These are phyloP conservation scores for Antitrichia curtipendula DNA, from an alignment of 225 moss, liverwort and hornwort species.

Conservation along the genomic window DNA sequence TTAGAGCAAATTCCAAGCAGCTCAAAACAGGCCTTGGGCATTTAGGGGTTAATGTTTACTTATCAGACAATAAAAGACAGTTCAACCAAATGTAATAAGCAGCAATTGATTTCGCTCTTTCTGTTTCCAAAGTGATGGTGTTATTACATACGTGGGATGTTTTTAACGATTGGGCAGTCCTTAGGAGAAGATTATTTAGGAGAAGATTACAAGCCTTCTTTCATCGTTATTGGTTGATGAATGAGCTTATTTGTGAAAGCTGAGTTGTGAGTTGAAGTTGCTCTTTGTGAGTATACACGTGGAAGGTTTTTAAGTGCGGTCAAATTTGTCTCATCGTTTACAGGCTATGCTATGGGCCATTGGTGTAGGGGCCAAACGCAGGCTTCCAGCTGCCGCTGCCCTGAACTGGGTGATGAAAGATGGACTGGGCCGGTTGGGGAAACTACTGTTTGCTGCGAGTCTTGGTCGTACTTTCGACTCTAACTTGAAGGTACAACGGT, in stretches of 20 bases:
- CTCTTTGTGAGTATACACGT: neutral
- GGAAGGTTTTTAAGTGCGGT: neutral
- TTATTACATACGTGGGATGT: neutral
- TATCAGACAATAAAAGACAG: neutral
- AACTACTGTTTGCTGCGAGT: slow-evolving; percentile 57
- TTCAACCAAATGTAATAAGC: neutral
- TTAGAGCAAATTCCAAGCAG: no score
- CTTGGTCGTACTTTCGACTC: slow-evolving; percentile 89
- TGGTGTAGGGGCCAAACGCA: slow-evolving; percentile 77
- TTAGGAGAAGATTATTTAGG: neutral
- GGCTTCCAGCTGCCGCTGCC: slow-evolving; percentile 83
- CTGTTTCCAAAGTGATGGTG: neutral
- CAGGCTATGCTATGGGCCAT: slow-evolving; percentile 98
- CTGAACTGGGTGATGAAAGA: slow-evolving; percentile 97
- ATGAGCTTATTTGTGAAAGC: neutral
- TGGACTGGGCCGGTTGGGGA: slow-evolving; percentile 83
- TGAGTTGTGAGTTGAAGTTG: neutral
- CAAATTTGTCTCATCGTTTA: neutral
- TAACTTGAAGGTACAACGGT: slow-evolving; percentile 55
- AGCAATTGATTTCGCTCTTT: neutral
- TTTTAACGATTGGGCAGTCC: neutral
- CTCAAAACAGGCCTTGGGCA: no score
- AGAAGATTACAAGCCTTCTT: neutral
- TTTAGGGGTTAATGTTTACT: neutral
- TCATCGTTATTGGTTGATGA: neutral